Percentiles rank a stretch among this genome's conserved stretches.
phyloP scores from a whole-genome alignment of 148 eudicot genomes.

The Vaccinium myrtillus region DNA sequence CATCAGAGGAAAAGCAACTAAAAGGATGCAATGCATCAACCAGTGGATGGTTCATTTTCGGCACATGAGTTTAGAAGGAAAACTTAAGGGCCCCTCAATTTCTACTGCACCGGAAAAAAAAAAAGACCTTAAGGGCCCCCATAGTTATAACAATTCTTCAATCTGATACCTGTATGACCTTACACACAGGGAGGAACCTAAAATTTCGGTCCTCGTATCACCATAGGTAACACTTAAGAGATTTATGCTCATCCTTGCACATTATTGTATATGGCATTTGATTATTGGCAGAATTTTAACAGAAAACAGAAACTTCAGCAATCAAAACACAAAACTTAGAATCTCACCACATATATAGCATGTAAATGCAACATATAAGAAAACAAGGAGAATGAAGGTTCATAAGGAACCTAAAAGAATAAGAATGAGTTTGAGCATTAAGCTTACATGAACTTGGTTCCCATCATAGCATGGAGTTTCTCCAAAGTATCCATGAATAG shows the following conservation, averaged over 20 bases:
- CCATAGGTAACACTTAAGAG: not conserved
- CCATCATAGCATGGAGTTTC: conserved; percentile 80
- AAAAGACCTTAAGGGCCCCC: not conserved
- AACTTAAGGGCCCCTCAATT: not conserved
- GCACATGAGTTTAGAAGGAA: conserved; percentile 1
- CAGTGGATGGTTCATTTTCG: not conserved
- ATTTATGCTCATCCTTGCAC: not conserved
- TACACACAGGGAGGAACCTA: not conserved
- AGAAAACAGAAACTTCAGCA: not conserved
- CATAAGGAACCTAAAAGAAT: not conserved
- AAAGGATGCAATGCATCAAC: conserved; percentile 1
- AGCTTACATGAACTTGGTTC: conserved; percentile 84
- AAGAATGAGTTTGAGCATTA: not conserved
- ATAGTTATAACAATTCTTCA: not conserved
- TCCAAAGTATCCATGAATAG: conserved; percentile 69
- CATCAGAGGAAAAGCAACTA: not conserved
- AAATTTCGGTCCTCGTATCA: not conserved
- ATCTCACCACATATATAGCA: not conserved
- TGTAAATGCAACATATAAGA: not conserved
- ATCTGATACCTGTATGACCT: not conserved
- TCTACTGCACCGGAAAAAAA: too few relatives aligned
- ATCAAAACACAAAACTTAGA: not conserved
- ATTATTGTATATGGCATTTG: not conserved
- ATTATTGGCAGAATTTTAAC: not conserved
- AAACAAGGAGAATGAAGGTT: not conserved